These are phyloP conservation scores for Dendrocalamus sinicus DNA, from an alignment of 176 grass and related monocot genomes.

Conservation along the genomic window DNA sequence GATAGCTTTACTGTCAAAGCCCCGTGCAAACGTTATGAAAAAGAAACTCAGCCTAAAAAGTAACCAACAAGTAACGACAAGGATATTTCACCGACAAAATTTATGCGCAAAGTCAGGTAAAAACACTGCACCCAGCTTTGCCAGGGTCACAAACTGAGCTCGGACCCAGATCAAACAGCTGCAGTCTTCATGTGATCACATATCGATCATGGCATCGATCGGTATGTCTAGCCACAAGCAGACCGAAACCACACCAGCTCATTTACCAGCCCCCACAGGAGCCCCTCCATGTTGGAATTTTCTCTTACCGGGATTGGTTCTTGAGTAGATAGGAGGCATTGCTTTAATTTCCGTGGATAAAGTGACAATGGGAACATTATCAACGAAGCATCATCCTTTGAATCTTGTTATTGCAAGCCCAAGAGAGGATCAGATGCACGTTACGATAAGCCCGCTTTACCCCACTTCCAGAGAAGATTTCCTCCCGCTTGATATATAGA, in stretches of 20 bases:
- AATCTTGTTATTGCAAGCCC: conserved; percentile 17
- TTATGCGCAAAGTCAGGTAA: neutral
- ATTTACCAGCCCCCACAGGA: conserved; percentile 36
- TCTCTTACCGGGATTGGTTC: conserved; percentile 35
- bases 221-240: conserved; percentile 37
- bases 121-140: neutral
- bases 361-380: conserved; percentile 39
- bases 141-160: conserved; percentile 20
- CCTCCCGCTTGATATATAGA: neutral
- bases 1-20: conserved; percentile 13
- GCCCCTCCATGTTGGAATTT: conserved; percentile 21
- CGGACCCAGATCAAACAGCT: conserved; percentile 37
- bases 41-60: neutral
- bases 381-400: conserved; percentile 17
- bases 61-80: conserved; percentile 21
- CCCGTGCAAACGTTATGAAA: neutral
- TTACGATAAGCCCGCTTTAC: conserved; percentile 52
- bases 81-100: conserved; percentile 14
- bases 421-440: conserved; percentile 52
- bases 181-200: conserved; percentile 38
- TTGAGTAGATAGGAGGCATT: conserved; percentile 23
- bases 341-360: conserved; percentile 32
- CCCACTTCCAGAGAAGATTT: conserved; percentile 34
- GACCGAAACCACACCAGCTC: conserved; percentile 26
- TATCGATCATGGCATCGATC: conserved; percentile 41